Base-by-base conservation (phyloP, 2,329 filamentous ascomycete species). In the Byssothecium circinans region DNA sequence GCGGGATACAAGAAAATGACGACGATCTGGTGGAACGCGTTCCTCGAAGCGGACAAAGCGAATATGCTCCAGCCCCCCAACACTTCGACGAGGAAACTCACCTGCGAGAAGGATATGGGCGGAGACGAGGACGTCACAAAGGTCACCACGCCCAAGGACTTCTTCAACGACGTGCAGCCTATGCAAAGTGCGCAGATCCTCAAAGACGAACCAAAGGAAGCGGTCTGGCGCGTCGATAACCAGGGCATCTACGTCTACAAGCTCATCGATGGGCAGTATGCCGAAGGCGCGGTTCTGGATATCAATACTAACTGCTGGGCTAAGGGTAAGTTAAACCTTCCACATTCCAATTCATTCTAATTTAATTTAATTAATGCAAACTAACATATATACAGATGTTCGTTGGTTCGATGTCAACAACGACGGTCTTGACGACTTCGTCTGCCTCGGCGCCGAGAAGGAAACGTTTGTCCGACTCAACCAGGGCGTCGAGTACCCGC, bases 381-480 rank as follows among this genome's bases (percentile, higher is more conserved):
- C 36, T 39, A 23, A 39, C 22, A 14, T n/a, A 15, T 39, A 3
- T n/a, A 8, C 17, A 41, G 39, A 33, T 2, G 41, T 38, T n/a
- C 41, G 34, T 18, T 44, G 41, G 41, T 19, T 32, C 32, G 41
- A 44, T 10, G 41, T 44, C 10, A 37, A 44, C 32, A 27, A 27
- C 14, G 41, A 44, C 15, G 39, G 39, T 17, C 17, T 41, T n/a
- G 39, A 30, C n/a, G 39, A 41, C 25, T 41, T 41, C n/a, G 15
- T 41, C 39, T 41, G 39, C 25, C 23, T 41, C 12, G 23, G 15
- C 18, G 2, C n/a, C 14, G 14, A 30, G 12, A 19, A 17, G 2
- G 15, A 27, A 20, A 27, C 25, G 10, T 19, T 29, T 18, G 17
- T 41, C 39, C 27, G 18, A 14, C n/a, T 41, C 39, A 41, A 41